phyloP scores from a whole-genome alignment of 768 basidiomycete genomes.

The Gautieria morchelliformis region DNA sequence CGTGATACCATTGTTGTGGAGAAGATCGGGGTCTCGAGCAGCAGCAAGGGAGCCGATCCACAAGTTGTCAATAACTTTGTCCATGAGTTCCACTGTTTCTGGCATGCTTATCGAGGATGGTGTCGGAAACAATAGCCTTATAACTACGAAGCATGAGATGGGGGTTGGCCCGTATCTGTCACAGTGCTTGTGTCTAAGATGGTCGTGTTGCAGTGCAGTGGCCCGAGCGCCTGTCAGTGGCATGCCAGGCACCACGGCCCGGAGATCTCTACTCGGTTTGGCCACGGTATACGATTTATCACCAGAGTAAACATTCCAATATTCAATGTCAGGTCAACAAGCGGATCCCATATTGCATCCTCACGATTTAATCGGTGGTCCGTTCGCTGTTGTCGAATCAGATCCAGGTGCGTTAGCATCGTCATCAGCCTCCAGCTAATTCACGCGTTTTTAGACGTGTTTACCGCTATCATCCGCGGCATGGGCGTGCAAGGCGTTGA shows the following conservation, averaged over 20 bases:
- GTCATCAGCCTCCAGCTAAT: not conserved
- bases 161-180: not conserved
- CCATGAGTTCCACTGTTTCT: conserved; percentile 34
- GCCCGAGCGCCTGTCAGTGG: no score
- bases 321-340: no score
- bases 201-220: no score
- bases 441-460: conserved; percentile 30
- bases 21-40: conserved; percentile 48
- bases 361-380: conserved; percentile 46
- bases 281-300: no score
- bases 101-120: not conserved
- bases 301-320: no score
- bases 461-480: conserved; percentile 44
- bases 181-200: not conserved
- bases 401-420: conserved; percentile 23
- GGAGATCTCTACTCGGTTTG: no score
- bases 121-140: not conserved
- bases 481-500: conserved; percentile 45
- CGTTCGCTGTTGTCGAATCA: conserved; percentile 52
- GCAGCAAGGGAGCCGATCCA: conserved; percentile 81
- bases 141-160: not conserved
- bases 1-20: conserved; percentile 65
- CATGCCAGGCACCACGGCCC: no score
- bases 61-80: conserved; percentile 68
- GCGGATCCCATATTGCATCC: no score